Base-by-base conservation (phyloP, 2,329 filamentous ascomycete genomes). In the Exophiala mesophila region DNA sequence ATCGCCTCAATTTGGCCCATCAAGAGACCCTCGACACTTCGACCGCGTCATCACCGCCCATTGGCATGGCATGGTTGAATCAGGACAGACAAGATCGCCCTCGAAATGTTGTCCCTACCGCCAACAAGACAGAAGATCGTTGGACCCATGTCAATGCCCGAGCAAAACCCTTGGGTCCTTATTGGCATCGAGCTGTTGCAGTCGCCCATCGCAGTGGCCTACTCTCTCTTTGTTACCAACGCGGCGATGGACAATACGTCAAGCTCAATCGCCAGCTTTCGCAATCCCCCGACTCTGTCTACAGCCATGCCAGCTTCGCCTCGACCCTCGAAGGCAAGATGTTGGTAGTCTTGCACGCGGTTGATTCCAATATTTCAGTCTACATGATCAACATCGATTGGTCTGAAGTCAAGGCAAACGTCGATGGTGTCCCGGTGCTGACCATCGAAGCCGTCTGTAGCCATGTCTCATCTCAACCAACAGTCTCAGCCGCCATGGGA, bases 1-100 rank as follows among this genome's bases (percentile, higher is more conserved):
- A 95, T 58, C 78, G 80, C 39, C 77, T 89, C 43, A 76, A 73
- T 21, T 61, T 77, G 7, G 72, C 73, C 36, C 76, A 81, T 30
- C 75, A 72, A 41, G 82, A 80, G 64, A 74, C 81, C 17, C 63
- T 71, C n/a, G 88, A 90, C 57, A 66, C 76, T 2, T 70, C 82
- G 39, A 84, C 88, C 55, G 87, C 94, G 59, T 71, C 86, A 26
- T 80, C 84, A 52, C 78, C 82, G 36, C 71, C 94, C 4, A 86
- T 94, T 5, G 92, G 90, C 3, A 77, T 88, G 60, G 84, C 87
- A 64, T 98, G 92, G 92, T 70, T 97, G 41, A 70, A 68, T 41
- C 70, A 73, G n/a, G 70, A 81, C 17, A 68, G 74, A 19, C 71
- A 48, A 24, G 47, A 51, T 26, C 38, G 49, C 33, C 51, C 47